Evolutionary conservation across 345 rosid species (phyloP).

Genomic region (Arabidopsis suecica): DNA sequence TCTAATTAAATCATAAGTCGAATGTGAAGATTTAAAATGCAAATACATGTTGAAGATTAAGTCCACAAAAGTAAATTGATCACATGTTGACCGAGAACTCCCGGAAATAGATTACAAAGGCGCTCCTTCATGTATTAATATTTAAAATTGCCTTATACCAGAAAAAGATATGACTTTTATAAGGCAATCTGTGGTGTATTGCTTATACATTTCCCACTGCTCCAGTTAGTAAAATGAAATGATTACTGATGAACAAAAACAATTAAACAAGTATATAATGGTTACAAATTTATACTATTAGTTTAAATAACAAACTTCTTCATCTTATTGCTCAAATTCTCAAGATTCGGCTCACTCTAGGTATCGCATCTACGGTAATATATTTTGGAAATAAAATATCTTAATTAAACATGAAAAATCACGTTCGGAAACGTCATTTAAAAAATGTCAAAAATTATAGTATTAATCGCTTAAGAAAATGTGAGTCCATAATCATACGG

Average conservation of each 20-base stretch:
- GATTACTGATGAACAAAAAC: not conserved
- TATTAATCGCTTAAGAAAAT: not conserved
- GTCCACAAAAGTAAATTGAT: constrained; percentile 23
- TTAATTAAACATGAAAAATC: not conserved
- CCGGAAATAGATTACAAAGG: not conserved
- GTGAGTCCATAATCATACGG: not conserved
- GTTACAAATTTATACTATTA: not conserved
- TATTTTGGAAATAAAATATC: not conserved
- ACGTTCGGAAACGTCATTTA: not conserved
- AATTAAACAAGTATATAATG: not conserved
- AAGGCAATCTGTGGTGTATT: not conserved
- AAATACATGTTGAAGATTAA: constrained; percentile 28
- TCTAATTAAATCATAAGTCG: not conserved
- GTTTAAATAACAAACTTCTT: not conserved
- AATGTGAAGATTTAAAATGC: not conserved
- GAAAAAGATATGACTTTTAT: constrained; percentile 17
- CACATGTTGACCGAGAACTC: constrained; percentile 34
- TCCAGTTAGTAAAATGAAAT: not conserved
- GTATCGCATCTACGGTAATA: not conserved
- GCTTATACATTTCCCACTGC: not conserved
- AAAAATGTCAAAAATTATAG: not conserved
- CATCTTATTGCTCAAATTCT: not conserved
- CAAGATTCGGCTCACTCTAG: not conserved
- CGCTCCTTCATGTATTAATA: not conserved
- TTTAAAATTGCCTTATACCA: not conserved